phyloP scores from a whole-genome alignment of 345 rosid species.

The Linum lewisii region DNA sequence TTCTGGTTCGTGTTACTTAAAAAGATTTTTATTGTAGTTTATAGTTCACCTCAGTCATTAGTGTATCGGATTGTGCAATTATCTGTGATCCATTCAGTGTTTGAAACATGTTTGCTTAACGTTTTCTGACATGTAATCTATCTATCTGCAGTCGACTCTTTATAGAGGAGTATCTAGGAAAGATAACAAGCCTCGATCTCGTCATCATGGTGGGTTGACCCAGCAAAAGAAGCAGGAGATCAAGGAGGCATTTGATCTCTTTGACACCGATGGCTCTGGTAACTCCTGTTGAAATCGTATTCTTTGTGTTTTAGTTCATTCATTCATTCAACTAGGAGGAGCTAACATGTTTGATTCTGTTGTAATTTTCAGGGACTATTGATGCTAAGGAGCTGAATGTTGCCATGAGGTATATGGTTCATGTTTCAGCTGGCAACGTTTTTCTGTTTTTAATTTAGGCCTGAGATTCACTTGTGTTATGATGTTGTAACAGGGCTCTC shows the following conservation, averaged over 20 bases:
- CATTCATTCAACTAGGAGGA: neutral
- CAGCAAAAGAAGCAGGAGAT: conserved; percentile 81
- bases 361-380: conserved; percentile 54
- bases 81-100: no score
- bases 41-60: no score
- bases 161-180: conserved; percentile 49
- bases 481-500: conserved; percentile 65
- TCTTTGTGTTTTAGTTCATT: neutral
- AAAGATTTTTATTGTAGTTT: no score
- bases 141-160: conserved; percentile 30
- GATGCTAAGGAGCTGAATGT: conserved; percentile 97
- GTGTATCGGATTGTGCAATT: no score
- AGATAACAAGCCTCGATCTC: conserved; percentile 61
- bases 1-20: no score
- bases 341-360: conserved; percentile 5
- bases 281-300: neutral
- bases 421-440: neutral
- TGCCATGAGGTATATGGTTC: conserved; percentile 79
- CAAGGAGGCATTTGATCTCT: conserved; percentile 85
- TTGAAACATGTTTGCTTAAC: neutral
- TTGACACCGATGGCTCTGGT: conserved; percentile 96
- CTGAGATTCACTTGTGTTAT: conserved; percentile 11
- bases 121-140: neutral
- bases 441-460: conserved; percentile 3
- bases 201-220: conserved; percentile 63